Evolutionary conservation across 2,329 filamentous ascomycete genomes (phyloP), one percentile per base, ranked within the genome.

Genomic region (Epichloe uncinata): DNA sequence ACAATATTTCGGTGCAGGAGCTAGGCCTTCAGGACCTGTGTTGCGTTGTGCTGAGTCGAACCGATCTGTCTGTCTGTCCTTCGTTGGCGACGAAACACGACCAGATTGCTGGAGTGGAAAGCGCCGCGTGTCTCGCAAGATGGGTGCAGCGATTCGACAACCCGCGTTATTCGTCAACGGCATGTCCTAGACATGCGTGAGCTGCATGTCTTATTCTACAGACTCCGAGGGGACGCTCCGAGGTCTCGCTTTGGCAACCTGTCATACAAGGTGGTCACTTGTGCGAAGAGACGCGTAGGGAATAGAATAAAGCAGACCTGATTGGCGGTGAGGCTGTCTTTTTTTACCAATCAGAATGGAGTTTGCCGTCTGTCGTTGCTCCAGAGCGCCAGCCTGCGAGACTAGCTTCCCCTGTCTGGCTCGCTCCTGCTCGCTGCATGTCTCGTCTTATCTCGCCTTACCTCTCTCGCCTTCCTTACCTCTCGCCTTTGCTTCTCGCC

Each of bases 131-230:
- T n/a, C n/a, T n/a, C 20, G 41, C 38, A 9, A 18, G 38, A 8
- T 33, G 13, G 15, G 42, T 43, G 7, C 22, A 46, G 36, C 37
- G 22, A 43, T 41, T 40, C 12, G 40, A 46, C 36, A 37, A 15
- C 15, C 20, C 51, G 55, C 47, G 53, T 58, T 54, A 56, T 58
- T 57, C 50, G 46, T 51, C 46, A 54, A 54, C 57, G 63, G 60
- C 56, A 60, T 63, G 64, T 67, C 65, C 57, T 1, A 54, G 62
- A 64, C 61, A 61, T 63, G 58, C 61, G 58, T 56, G 52, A 54
- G 41, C 55, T 56, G 55, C 57, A 61, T 68, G 66, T 69, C 66
- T 69, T 58, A 63, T 58, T 63, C 54, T 48, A 47, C 54, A 47
- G 52, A 52, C 60, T 65, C 50, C 61, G 60, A 67, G 57, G 66